These are phyloP conservation scores for Pyrenopolyporus hunteri DNA, from an alignment of 495 filamentous ascomycete genomes.

Conservation along the genomic window DNA sequence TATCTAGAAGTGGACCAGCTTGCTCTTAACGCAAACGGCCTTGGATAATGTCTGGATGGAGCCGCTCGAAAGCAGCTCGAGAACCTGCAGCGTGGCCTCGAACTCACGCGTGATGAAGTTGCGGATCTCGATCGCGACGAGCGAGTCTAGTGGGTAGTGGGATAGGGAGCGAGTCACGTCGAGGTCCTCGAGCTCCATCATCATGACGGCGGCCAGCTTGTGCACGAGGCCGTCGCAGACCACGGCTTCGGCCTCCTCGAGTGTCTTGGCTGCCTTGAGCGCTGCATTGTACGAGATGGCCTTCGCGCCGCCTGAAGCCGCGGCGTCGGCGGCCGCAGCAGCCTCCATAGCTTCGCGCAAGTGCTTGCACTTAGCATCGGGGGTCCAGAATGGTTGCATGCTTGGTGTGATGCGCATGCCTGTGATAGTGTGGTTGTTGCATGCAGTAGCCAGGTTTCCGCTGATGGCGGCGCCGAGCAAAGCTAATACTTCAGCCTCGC, in stretches of 20 bases:
- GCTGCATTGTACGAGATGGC: constrained; percentile 50
- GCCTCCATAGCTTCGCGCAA: constrained; percentile 56
- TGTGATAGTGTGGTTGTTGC: constrained; percentile 58
- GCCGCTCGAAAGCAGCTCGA: constrained; percentile 58
- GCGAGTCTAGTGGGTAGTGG: constrained; percentile 59
- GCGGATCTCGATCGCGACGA: constrained; percentile 61
- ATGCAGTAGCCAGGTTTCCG: constrained; percentile 45
- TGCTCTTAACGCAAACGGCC: constrained; percentile 58
- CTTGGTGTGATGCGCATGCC: constrained; percentile 56
- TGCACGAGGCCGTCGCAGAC: constrained; percentile 54
- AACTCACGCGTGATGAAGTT: constrained; percentile 58
- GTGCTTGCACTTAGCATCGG: constrained; percentile 59
- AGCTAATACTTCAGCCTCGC: constrained; percentile 58
- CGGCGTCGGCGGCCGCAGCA: constrained; percentile 45
- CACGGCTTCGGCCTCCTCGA: constrained; percentile 52
- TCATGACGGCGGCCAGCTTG: constrained; percentile 57
- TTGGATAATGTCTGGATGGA: constrained; percentile 56
- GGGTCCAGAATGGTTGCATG: constrained; percentile 56
- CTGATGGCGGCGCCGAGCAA: constrained; percentile 55
- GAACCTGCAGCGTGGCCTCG: constrained; percentile 60
- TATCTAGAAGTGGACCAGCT: constrained; percentile 48
- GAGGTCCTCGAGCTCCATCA: constrained; percentile 60
- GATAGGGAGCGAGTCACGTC: constrained; percentile 54
- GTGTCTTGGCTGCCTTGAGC: constrained; percentile 49
- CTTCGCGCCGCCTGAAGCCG: constrained; percentile 29